Evolutionary conservation across 495 filamentous ascomycete species (phyloP).

Genomic region (Copromyces sp.): DNA sequence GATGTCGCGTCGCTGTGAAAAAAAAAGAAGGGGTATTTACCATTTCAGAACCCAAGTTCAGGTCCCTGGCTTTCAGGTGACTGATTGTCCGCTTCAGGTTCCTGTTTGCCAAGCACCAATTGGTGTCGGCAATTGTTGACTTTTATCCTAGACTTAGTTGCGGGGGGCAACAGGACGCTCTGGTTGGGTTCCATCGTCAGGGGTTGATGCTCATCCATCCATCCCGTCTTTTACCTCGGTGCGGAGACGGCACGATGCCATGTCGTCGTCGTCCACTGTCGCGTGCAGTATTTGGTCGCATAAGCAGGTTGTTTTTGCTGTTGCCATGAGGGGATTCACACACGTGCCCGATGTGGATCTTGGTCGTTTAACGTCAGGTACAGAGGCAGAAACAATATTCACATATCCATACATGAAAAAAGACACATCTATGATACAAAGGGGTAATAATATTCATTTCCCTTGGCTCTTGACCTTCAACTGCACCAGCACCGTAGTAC

Average conservation of each 20-base stretch:
- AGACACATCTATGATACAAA: neutral
- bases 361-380: neutral
- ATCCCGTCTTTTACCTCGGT: neutral
- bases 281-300: neutral
- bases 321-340: neutral
- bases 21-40: neutral
- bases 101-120: neutral
- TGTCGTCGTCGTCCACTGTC: neutral
- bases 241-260: neutral
- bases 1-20: neutral
- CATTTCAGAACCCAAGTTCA: neutral
- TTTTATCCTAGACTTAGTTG: neutral
- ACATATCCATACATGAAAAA: neutral
- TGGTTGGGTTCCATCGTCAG: neutral
- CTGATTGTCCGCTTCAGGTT: neutral
- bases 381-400: neutral
- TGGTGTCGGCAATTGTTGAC: neutral
- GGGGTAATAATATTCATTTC: neutral
- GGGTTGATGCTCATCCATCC: neutral
- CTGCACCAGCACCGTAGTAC: slow-evolving; percentile 47
- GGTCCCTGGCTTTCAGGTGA: neutral
- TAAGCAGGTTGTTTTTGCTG: neutral
- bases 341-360: neutral
- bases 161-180: slow-evolving; percentile 3
- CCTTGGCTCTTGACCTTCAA: slow-evolving; percentile 23